A percentile compares a stretch with the other conserved stretches of the same genome.
Evolutionary conservation across 768 basidiomycete genomes (phyloP).

Genomic region (Tylopilus rubrobrunneus): DNA sequence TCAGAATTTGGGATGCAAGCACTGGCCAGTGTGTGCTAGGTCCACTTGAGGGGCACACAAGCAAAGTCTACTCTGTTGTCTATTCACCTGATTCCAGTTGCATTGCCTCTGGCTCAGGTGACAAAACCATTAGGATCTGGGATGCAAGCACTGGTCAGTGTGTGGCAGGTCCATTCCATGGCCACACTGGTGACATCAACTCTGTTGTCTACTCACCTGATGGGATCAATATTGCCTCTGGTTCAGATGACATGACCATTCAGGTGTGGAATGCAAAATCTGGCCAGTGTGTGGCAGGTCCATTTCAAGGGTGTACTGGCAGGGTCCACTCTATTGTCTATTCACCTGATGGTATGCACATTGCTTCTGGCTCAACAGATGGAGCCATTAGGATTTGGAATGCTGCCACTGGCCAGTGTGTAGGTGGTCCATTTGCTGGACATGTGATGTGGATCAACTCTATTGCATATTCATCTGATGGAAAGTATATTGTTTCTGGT

Average conservation of each 20-base stretch:
- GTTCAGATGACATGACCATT: neutral
- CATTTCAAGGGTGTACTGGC: neutral
- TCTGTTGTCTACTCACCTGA: slow-evolving; percentile 2
- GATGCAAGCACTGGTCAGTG: too few species aligned
- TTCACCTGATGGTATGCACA: neutral
- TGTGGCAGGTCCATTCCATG: too few species aligned
- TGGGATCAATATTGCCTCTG: neutral
- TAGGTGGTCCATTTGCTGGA: neutral
- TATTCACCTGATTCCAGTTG: slow-evolving; percentile 6
- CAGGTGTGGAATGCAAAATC: neutral
- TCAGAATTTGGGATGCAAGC: too few species aligned
- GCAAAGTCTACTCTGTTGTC: neutral
- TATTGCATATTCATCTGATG: slow-evolving; percentile 3
- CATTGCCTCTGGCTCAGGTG: neutral
- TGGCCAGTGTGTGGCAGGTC: neutral
- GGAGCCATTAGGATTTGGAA: neutral
- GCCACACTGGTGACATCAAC: too few species aligned
- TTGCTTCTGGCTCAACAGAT: neutral
- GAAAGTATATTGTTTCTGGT: neutral
- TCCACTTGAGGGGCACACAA: too few species aligned
- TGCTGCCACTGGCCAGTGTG: neutral
- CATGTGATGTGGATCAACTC: neutral
- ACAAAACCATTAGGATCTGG: too few species aligned
- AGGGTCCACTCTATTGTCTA: neutral
- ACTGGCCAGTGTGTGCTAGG: too few species aligned